Conservation (phyloP, 805 yeast species). For the Tetrapisispora taiwanensis region DNA sequence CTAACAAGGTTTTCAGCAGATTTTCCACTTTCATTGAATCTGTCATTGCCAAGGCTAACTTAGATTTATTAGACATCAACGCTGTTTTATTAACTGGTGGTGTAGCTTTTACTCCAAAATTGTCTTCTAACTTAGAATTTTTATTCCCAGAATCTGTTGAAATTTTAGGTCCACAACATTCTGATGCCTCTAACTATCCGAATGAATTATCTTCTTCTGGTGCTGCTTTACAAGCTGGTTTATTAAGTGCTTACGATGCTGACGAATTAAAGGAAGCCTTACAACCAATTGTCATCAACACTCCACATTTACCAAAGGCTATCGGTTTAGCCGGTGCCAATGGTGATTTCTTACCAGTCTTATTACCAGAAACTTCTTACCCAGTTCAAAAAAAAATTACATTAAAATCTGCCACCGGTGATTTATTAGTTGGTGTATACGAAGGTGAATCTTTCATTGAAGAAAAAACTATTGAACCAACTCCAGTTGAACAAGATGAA, state of each 20-base stretch:
- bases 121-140: conserved; percentile 61
- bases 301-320: conserved; percentile 76
- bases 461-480: conserved; percentile 62
- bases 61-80: conserved; percentile 78
- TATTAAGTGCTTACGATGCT: conserved; percentile 70
- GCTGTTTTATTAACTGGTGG: conserved; percentile 93
- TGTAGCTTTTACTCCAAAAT: conserved; percentile 82
- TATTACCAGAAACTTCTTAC: conserved; percentile 77
- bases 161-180: conserved; percentile 66
- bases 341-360: conserved; percentile 61
- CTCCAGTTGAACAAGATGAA: conserved; percentile 34
- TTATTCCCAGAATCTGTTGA: conserved; percentile 67
- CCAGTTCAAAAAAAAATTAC: conserved; percentile 75
- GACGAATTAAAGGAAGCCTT: conserved; percentile 73
- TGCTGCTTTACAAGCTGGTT: conserved; percentile 91
- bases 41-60: conserved; percentile 69
- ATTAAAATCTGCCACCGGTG: conserved; percentile 50
- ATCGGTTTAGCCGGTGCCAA: conserved; percentile 73
- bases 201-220: conserved; percentile 87
- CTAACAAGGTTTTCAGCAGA: conserved; percentile 65
- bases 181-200: conserved; percentile 74
- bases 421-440: conserved; percentile 59
- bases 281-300: conserved; percentile 71
- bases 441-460: conserved; percentile 81
- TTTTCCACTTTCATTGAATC: conserved; percentile 68